Evolutionary conservation across 768 basidiomycete genomes (phyloP), one percentile per base, ranked within the genome.

Genomic region (Asterophora parasitica): DNA sequence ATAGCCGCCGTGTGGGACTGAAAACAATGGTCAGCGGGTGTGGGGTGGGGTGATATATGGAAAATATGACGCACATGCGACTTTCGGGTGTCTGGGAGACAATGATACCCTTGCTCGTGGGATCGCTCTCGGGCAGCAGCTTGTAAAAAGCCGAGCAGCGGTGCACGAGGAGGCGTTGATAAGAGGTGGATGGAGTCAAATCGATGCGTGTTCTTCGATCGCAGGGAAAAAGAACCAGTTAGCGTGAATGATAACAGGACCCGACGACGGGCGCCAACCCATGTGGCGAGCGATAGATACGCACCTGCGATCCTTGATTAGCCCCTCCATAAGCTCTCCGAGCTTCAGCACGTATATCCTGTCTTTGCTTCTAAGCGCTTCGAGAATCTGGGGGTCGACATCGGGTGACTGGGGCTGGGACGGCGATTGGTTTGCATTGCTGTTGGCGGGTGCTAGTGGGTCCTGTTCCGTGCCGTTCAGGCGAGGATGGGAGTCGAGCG

Each of bases 341-440:
- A 92, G 77, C 72, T 87, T 91, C 58, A 92, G 71, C 39, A 92
- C 88, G 65, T 83, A 92, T 52, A 92, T 75, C 61, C 90, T 77
- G 66, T 92, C 90, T 71, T 92, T 92, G 75, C 83, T 84, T 66
- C 75, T 81, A 54, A 92, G 84, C 16, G 91, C 90, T 64, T 92
- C 89, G 58, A 92, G 59, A 58, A 92, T 89, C 65, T 85, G 83
- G 8, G 79, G 75, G 72, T 92, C 89, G 54, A 82, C 78, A 51
- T 87, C 87, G 47, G 62, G 54, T 40, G 51, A 20, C 39, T 56
- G 47, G 3, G 23, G 23, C 23, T 23, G 23, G 23, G 23, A 23
- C 23, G 23, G 23, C 23, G 23, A 23, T 6, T 23, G 23, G 6
- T 23, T 23, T 23, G 23, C 23, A 56, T 49, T 51, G 43, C 51